phyloP scores from a whole-genome alignment of 345 rosid genomes.

The Syzygium oleosum region DNA sequence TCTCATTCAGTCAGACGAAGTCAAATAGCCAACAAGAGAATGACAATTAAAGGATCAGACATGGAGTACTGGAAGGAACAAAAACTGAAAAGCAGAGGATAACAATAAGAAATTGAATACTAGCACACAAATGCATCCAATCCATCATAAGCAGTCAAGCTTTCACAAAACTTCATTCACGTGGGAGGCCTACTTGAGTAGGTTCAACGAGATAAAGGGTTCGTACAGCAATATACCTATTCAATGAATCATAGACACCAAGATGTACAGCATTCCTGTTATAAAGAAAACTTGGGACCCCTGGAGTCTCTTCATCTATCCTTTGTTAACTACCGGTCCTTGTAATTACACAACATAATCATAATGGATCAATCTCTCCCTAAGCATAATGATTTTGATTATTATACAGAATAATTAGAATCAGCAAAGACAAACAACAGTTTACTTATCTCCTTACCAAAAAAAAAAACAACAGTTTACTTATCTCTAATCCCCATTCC shows the following conservation, averaged over 20 bases:
- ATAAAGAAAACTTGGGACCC: not conserved
- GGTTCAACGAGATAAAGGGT: not conserved
- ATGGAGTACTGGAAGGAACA: not conserved
- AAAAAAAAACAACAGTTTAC: not conserved
- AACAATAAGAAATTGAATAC: not conserved
- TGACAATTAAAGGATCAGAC: not conserved
- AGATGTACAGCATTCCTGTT: not conserved
- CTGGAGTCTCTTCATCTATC: not conserved
- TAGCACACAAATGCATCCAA: not conserved
- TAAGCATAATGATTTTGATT: not conserved
- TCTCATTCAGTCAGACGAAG: not conserved
- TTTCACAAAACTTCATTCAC: not conserved
- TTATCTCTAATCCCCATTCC: not conserved
- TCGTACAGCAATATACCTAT: not conserved
- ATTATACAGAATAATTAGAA: not conserved
- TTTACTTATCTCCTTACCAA: not conserved
- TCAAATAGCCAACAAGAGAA: not conserved
- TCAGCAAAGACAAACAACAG: not conserved
- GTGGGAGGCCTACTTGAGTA: not conserved
- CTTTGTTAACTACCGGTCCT: not conserved
- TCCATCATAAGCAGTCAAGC: not conserved
- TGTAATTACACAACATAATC: not conserved
- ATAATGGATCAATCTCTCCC: not conserved
- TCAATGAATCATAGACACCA: not conserved
- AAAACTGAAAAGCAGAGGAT: not conserved